Conservation (phyloP, 2,329 filamentous ascomycete species). For the Seiridium unicorne region DNA sequence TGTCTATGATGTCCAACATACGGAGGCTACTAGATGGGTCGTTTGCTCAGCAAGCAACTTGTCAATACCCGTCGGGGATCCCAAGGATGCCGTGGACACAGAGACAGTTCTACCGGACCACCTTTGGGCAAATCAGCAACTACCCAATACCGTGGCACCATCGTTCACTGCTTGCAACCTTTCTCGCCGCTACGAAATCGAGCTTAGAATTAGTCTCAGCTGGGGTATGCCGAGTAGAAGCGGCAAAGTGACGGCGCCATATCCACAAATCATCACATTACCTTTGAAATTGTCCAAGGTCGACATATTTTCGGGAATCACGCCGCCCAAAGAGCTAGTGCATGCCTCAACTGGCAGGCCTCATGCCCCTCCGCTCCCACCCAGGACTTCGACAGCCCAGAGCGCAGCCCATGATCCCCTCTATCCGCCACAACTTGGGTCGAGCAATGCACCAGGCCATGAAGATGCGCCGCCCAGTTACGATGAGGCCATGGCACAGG, state of each 20-base stretch:
- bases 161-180: constrained; percentile 90
- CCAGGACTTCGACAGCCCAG: constrained; percentile 27
- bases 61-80: constrained; percentile 63
- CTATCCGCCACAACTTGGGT: constrained; percentile 58
- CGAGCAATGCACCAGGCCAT: constrained; percentile 40
- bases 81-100: constrained; percentile 57
- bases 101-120: constrained; percentile 69
- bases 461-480: constrained; percentile 93
- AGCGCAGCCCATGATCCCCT: constrained; percentile 41
- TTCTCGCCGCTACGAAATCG: constrained; percentile 75
- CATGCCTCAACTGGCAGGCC: constrained; percentile 34
- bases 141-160: constrained; percentile 86
- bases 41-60: constrained; percentile 72
- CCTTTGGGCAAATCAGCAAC: constrained; percentile 68
- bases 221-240: constrained; percentile 52
- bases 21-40: constrained; percentile 73
- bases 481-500: constrained; percentile 85
- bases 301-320: constrained; percentile 84
- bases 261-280: constrained; percentile 72
- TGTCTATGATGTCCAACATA: constrained; percentile 71
- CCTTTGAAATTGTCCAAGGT: constrained; percentile 74
- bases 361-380: constrained; percentile 31
- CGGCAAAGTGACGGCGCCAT: constrained; percentile 32
- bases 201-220: constrained; percentile 74
- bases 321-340: constrained; percentile 74